Conservation (phyloP, 305 asterid genomes). For the Stenogyne calaminthoides region DNA sequence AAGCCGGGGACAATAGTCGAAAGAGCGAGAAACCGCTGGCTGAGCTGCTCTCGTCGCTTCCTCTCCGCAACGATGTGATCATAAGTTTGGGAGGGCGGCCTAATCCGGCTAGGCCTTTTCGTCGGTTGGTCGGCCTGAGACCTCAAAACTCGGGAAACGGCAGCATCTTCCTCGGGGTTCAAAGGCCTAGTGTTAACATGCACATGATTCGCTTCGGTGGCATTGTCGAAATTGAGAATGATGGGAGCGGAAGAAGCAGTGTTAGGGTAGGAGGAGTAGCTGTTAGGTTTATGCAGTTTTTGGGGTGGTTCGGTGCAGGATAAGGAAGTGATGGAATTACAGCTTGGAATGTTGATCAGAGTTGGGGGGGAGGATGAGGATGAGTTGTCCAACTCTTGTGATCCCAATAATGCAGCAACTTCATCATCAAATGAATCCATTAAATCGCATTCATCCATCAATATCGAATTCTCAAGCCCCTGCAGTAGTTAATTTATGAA, state of each 20-base stretch:
- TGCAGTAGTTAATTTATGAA: background rate
- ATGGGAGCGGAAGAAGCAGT: too few species aligned
- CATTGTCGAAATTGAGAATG: slow-evolving; percentile 32
- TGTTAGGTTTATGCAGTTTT: slow-evolving; percentile 31
- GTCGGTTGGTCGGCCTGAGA: background rate
- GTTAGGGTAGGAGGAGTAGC: background rate
- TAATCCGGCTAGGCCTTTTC: slow-evolving; percentile 31
- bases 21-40: slow-evolving; percentile 54
- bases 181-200: slow-evolving; percentile 15
- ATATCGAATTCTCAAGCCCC: slow-evolving; percentile 35
- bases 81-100: slow-evolving; percentile 45
- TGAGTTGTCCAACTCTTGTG: slow-evolving; percentile 26
- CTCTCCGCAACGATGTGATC: slow-evolving; percentile 60
- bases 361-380: slow-evolving; percentile 19
- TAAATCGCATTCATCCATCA: slow-evolving; percentile 32
- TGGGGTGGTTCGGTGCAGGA: slow-evolving; percentile 24
- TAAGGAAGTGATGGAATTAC: slow-evolving; percentile 1
- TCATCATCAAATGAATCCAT: slow-evolving; percentile 39
- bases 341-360: slow-evolving; percentile 21
- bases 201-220: slow-evolving; percentile 14
- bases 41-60: slow-evolving; percentile 59
- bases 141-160: slow-evolving; percentile 31
- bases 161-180: slow-evolving; percentile 36
- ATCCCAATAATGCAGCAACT: slow-evolving; percentile 28
- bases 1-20: slow-evolving; percentile 62